A percentile compares a stretch with the other conserved stretches of the same genome.
Conservation (phyloP, 2,329 filamentous ascomycete species). For the Colletotrichum lini region DNA sequence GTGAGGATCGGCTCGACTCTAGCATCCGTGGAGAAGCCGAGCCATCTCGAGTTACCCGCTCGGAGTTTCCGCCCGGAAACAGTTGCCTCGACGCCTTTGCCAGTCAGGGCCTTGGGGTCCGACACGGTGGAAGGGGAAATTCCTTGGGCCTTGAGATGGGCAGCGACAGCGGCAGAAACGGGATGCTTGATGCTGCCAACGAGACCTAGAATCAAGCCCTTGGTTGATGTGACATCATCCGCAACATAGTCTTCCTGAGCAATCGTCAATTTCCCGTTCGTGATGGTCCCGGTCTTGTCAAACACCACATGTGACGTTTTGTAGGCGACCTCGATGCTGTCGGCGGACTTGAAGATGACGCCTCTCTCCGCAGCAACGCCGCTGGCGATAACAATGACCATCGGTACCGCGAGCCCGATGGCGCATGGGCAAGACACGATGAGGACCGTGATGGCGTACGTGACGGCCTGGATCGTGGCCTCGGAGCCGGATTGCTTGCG, state of each 20-base stretch:
- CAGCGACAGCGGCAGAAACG: constrained; percentile 63
- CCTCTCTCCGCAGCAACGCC: constrained; percentile 76
- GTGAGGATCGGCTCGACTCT: constrained; percentile 53
- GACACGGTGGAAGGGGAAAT: constrained; percentile 44
- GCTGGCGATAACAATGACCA: constrained; percentile 81
- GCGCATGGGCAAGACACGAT: constrained; percentile 86
- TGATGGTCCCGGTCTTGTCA: constrained; percentile 87
- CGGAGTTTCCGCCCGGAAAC: constrained; percentile 50
- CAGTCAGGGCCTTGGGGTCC: constrained; percentile 57
- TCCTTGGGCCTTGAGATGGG: constrained; percentile 53
- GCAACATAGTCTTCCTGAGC: constrained; percentile 52
- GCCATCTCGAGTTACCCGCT: constrained; percentile 68
- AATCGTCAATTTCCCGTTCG: constrained; percentile 67
- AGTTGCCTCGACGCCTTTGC: constrained; percentile 61
- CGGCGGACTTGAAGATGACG: constrained; percentile 78
- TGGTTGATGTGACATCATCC: constrained; percentile 12
- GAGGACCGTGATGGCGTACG: constrained; percentile 80
- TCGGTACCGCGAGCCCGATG: constrained; percentile 80
- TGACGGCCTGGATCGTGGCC: constrained; percentile 73
- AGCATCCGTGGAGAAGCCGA: constrained; percentile 51
- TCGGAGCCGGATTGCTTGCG: constrained; percentile 58
- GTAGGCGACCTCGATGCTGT: constrained; percentile 73
- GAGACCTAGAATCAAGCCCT: constrained; percentile 43
- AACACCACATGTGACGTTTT: constrained; percentile 79
- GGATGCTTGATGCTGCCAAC: constrained; percentile 63